A percentile compares a stretch with the other conserved stretches of the same genome.
Evolutionary conservation across 805 yeast species (phyloP).

Genomic region (Wickerhamiella australiensis): DNA sequence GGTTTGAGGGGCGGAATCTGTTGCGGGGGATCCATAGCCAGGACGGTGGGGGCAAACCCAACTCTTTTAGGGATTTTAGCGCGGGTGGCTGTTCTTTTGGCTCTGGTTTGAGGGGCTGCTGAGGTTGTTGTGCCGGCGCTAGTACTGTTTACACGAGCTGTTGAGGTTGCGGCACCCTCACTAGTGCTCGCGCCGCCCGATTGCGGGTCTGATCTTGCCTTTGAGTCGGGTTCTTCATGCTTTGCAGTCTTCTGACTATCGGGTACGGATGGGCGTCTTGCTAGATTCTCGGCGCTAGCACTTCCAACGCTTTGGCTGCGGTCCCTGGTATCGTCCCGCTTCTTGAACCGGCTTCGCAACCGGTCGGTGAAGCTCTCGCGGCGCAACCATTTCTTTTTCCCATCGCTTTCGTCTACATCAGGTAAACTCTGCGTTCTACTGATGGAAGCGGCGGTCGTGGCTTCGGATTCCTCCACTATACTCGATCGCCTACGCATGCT

Average conservation of each 20-base stretch:
- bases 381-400: conserved; percentile 1
- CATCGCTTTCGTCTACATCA: neutral
- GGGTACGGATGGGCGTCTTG: neutral
- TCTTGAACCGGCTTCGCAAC: neutral
- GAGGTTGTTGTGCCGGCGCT: neutral
- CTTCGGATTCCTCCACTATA: conserved; percentile 1
- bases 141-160: no score
- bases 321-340: neutral
- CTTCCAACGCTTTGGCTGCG: conserved; percentile 4
- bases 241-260: neutral
- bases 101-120: neutral
- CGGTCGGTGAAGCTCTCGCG: conserved; percentile 8
- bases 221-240: neutral
- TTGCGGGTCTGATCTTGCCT: neutral
- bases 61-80: conserved; percentile 15
- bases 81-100: neutral
- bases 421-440: conserved; percentile 9
- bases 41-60: conserved; percentile 60
- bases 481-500: conserved; percentile 8
- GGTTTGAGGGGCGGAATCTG: conserved; percentile 85
- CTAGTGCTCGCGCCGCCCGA: neutral
- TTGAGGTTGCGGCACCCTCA: neutral
- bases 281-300: neutral
- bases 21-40: conserved; percentile 78
- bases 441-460: conserved; percentile 1